Base-by-base conservation (phyloP, 2,329 filamentous ascomycete species). In the Thielaviopsis cerberus region DNA sequence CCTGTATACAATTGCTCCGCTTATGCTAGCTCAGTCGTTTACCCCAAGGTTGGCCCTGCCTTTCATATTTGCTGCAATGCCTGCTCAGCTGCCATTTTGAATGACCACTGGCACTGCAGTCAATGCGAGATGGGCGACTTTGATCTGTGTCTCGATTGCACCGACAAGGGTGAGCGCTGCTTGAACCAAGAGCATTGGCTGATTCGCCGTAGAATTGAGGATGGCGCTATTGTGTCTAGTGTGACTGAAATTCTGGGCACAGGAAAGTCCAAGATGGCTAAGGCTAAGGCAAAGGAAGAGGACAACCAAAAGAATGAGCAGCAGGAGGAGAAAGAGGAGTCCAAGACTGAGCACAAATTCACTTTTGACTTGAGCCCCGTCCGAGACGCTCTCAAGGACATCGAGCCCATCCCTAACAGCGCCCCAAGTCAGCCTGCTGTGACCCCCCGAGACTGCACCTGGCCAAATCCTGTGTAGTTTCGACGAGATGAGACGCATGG, bases 51-150 rank as follows among this genome's bases (percentile, higher is more conserved):
- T 13, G 58, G 55, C 23, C 50, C 58, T 72, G 78, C 53, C 23
- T 95, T 90, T 71, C 86, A 86, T 13, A 89, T 98, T 51, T 94
- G 87, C 75, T 98, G 92, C 79, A 97, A 98, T 73, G 79, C 81
- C 68, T 98, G 92, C 71, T 85, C 88, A 64, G 76, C 74, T 61
- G 80, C 82, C 50, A 88, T 96, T 65, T 79, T 84, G 26, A 82
- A 88, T 64, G 79, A 82, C 55, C 91, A 98, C 71, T 98, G 87
- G 70, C 92, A 98, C 72, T 98, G 94, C 75, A 86, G 86, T 63
- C 87, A 86, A 59, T 98, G 92, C 68, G 88, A 97, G 63, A 81
- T 85, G 59, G 92, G 91, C 48, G 92, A 98, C 69, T 98, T 90
- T 66, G 92, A 98, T 67, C 79, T 98, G 27, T 98, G 94, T 75